phyloP scores from a whole-genome alignment of 2,329 filamentous ascomycete genomes.

The Talaromyces pinophilus region DNA sequence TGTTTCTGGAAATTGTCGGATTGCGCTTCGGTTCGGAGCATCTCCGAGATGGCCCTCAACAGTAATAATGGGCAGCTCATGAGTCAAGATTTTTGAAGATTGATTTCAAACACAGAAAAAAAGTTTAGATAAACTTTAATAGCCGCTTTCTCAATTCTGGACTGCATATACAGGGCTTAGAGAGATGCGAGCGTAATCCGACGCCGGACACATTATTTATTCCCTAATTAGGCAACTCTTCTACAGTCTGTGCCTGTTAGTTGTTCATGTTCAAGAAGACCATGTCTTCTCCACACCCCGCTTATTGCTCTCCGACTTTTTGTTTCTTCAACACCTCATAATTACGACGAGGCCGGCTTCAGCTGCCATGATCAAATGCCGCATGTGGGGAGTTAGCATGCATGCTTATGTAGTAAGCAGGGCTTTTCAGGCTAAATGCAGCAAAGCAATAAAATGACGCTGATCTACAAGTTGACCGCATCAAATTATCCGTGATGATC shows the following conservation, averaged over 20 bases:
- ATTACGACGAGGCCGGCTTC: neutral
- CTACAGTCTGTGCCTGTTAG: neutral
- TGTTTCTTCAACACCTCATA: neutral
- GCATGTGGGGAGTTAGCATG: constrained; percentile 2
- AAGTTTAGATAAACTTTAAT: neutral
- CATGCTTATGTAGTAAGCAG: neutral
- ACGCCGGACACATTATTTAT: neutral
- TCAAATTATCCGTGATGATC: constrained; percentile 3
- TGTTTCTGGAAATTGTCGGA: neutral
- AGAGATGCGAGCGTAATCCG: neutral
- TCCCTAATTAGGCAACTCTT: neutral
- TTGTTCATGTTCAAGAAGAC: neutral
- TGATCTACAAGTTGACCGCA: neutral
- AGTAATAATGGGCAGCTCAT: neutral
- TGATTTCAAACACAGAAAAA: neutral
- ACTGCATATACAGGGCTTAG: neutral
- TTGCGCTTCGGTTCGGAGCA: constrained; percentile 7
- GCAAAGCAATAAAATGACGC: neutral
- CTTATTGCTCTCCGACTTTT: neutral
- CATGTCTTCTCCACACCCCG: neutral
- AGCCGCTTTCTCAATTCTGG: neutral
- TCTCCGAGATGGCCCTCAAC: neutral
- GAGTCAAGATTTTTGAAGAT: neutral
- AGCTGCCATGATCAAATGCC: neutral
- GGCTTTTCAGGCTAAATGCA: constrained; percentile 2